Evolutionary conservation across 2,329 filamentous ascomycete genomes (phyloP).

Genomic region (Aspergillus sp.): DNA sequence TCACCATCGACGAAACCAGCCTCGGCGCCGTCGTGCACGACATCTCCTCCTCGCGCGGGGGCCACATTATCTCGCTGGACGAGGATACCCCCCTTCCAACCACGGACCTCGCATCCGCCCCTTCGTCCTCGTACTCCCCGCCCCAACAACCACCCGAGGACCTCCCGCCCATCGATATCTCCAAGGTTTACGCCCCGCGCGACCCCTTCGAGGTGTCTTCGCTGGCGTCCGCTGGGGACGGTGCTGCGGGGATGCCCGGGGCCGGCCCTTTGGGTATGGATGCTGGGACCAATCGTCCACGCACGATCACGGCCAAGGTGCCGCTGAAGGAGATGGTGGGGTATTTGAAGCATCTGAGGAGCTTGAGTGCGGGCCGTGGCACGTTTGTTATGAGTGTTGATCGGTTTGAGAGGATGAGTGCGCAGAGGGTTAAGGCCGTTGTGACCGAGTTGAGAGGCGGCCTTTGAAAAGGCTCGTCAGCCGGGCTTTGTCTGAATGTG

Average conservation of each 20-base stretch:
- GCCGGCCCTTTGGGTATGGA: no score
- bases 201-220: conserved; percentile 58
- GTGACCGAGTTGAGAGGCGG: conserved; percentile 39
- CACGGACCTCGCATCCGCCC: conserved; percentile 16
- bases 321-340: conserved; percentile 95
- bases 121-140: conserved; percentile 1
- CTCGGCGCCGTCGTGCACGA: conserved; percentile 79
- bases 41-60: conserved; percentile 63
- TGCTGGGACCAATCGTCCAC: conserved; percentile 36
- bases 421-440: conserved; percentile 51
- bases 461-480: conserved; percentile 6
- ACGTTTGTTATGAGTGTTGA: conserved; percentile 70
- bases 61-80: conserved; percentile 64
- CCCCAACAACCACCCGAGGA: conserved; percentile 18
- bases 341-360: conserved; percentile 80
- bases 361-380: conserved; percentile 76
- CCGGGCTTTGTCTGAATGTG: not conserved
- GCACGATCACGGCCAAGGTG: conserved; percentile 72
- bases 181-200: conserved; percentile 73
- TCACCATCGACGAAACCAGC: conserved; percentile 72
- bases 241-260: conserved; percentile 7
- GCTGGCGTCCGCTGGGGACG: no score
- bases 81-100: conserved; percentile 34
- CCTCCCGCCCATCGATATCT: conserved; percentile 53
- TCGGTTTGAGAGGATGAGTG: conserved; percentile 59